Conservation (phyloP, 169 alveolate species). For the Plasmodium adleri region DNA sequence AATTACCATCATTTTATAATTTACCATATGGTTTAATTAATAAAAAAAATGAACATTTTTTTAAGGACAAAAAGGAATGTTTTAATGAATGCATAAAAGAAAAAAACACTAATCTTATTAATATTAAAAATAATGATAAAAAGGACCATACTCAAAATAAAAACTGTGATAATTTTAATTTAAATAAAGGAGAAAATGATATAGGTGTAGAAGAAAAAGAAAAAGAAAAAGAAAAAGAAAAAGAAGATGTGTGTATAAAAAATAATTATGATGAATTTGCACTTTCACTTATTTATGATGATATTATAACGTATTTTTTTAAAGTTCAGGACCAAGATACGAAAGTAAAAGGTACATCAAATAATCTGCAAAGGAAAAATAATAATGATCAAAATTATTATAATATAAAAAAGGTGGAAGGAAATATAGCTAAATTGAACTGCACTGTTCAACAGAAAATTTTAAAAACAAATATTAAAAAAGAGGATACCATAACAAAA, state of each 20-base stretch:
- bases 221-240: background rate
- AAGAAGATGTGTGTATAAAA: background rate
- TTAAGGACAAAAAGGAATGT: no score
- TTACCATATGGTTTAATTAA: slow-evolving; percentile 76
- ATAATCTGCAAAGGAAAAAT: background rate
- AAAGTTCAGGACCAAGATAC: background rate
- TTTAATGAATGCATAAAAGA: background rate
- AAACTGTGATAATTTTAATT: background rate
- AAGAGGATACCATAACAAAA: background rate
- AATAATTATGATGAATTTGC: background rate
- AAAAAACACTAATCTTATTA: no score
- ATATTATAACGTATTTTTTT: slow-evolving; percentile 31
- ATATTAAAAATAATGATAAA: background rate
- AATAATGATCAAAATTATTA: background rate
- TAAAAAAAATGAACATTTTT: slow-evolving; percentile 18
- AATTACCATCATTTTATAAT: slow-evolving; percentile 23
- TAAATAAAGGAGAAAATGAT: no score
- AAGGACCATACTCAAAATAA: background rate
- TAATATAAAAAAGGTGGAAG: no score
- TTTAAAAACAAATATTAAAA: background rate
- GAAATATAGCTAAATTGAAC: no score
- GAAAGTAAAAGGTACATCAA: background rate
- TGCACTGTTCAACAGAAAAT: background rate
- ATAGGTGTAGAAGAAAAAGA: background rate
- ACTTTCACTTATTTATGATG: slow-evolving; percentile 33